Evolutionary conservation across 768 basidiomycete species (phyloP), one percentile per base, ranked within the genome.

Genomic region (Naganishia vishniacii): DNA sequence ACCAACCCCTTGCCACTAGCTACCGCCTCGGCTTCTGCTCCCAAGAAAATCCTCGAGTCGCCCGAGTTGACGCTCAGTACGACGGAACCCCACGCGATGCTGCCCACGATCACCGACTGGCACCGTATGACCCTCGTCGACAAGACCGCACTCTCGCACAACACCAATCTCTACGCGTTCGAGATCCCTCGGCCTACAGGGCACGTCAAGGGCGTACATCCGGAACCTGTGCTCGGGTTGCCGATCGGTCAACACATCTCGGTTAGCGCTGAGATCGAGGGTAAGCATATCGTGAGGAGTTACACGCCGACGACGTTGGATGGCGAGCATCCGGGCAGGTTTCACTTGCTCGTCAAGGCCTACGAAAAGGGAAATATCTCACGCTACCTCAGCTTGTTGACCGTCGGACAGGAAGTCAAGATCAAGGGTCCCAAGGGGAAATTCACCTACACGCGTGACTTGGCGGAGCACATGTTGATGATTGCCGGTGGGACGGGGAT

Each of bases 351-450:
- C 71, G 88, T 99, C 81, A 99, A 99, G 86, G 92, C 91, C 7
- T 99, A 99, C 74, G 94, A 97, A 74, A 87, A 89, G 76, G 95
- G 95, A 65, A 98, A 98, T 81, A 89, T 99, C 75, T 98, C 95
- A 11, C 84, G 86, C 67, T 84, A 89, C 78, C 81, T 98, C 72
- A 83, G 84, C 15, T 79, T 84, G 47, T 84, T 97, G 74, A 90
- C 88, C 67, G 82, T 93, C 44, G 93, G 93, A 65, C 86, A 98
- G 80, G 86, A 82, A 51, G 82, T 95, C 69, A 86, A 85, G 68
- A 83, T 98, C 81, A 94, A 93, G 78, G 95, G 95, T 1, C 95
- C 95, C 69, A 97, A 91, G 80, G 95, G 95, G 62, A 86, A 87
- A 76, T 98, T 98, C 83, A 83, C 82, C 68, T 99, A 98, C 80